Conservation (phyloP, 768 basidiomycete genomes). For the Termitomyces sp. region DNA sequence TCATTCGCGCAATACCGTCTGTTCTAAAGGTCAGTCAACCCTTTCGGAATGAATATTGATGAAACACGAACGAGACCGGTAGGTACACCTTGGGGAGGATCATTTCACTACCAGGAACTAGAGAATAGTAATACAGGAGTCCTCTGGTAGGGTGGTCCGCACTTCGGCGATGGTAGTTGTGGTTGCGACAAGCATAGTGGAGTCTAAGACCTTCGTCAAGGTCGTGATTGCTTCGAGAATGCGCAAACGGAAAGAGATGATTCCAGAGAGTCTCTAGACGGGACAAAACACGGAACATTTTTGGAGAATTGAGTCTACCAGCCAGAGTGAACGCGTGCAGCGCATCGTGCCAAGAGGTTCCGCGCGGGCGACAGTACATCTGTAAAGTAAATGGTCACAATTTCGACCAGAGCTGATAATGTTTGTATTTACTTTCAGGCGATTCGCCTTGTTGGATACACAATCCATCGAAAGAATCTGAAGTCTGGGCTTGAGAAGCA, state of each 20-base stretch:
- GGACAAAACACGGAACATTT: constrained; percentile 16
- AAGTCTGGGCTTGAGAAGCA: constrained; percentile 18
- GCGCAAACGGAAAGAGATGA: constrained; percentile 21
- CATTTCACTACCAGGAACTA: constrained; percentile 19
- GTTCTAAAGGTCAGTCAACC: background rate
- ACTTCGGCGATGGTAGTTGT: constrained; percentile 5
- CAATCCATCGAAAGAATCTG: constrained; percentile 25
- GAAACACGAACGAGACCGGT: constrained; percentile 23
- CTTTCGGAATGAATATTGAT: background rate
- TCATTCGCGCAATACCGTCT: constrained; percentile 25
- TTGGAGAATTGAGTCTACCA: constrained; percentile 18
- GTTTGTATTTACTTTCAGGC: constrained; percentile 19
- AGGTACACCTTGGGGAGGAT: constrained; percentile 26
- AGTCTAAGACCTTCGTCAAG: constrained; percentile 12
- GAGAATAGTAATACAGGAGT: constrained; percentile 24
- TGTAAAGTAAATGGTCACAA: constrained; percentile 4
- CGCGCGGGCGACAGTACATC: constrained; percentile 24
- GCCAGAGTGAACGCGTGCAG: constrained; percentile 20
- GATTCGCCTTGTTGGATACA: constrained; percentile 18
- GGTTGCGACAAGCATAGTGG: background rate
- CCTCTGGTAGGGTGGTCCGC: constrained; percentile 21
- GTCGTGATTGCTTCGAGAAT: constrained; percentile 16
- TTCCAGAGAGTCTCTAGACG: constrained; percentile 24
- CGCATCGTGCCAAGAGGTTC: constrained; percentile 23
- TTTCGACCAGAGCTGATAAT: background rate